These are phyloP conservation scores for Plasmodium relictum DNA, from an alignment of 169 alveolate genomes.

Conservation along the genomic window DNA sequence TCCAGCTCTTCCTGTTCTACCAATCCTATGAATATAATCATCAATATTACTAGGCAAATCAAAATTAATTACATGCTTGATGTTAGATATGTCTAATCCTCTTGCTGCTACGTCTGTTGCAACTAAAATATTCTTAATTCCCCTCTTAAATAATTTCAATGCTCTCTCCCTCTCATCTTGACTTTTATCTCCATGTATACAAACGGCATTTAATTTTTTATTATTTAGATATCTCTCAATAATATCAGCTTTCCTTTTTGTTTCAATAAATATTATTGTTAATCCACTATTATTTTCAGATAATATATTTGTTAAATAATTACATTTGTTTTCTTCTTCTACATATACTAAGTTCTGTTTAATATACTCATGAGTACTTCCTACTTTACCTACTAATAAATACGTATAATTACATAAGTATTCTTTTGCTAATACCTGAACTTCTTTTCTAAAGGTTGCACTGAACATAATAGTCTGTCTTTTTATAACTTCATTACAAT, in stretches of 20 bases:
- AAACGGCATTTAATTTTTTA: slow-evolving; percentile 90
- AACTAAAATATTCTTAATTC: slow-evolving; percentile 94
- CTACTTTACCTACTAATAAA: slow-evolving; percentile 94
- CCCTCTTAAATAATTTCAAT: slow-evolving; percentile 92
- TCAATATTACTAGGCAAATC: slow-evolving; percentile 96
- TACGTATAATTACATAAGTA: slow-evolving; percentile 90
- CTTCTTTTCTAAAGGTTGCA: slow-evolving; percentile 95
- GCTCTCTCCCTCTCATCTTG: slow-evolving; percentile 96
- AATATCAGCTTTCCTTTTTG: slow-evolving; percentile 91
- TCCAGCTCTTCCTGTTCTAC: slow-evolving; percentile 99
- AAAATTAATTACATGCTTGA: slow-evolving; percentile 95
- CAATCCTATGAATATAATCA: slow-evolving; percentile 97
- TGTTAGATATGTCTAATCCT: slow-evolving; percentile 98
- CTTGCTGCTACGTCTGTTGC: slow-evolving; percentile 99
- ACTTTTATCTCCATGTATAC: slow-evolving; percentile 96
- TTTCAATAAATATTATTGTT: slow-evolving; percentile 90
- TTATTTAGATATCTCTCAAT: slow-evolving; percentile 88
- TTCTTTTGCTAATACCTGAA: slow-evolving; percentile 93
- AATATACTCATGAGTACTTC: slow-evolving; percentile 95
- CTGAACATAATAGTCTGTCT: slow-evolving; percentile 95
- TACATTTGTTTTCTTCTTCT: slow-evolving; percentile 91
- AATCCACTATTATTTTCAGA: slow-evolving; percentile 86
- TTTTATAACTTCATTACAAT: slow-evolving; percentile 40
- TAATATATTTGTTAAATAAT: slow-evolving; percentile 86
- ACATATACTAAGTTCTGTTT: slow-evolving; percentile 91